These are phyloP conservation scores for Leccinum ochraceum DNA, from an alignment of 768 basidiomycete species.

Conservation along the genomic window DNA sequence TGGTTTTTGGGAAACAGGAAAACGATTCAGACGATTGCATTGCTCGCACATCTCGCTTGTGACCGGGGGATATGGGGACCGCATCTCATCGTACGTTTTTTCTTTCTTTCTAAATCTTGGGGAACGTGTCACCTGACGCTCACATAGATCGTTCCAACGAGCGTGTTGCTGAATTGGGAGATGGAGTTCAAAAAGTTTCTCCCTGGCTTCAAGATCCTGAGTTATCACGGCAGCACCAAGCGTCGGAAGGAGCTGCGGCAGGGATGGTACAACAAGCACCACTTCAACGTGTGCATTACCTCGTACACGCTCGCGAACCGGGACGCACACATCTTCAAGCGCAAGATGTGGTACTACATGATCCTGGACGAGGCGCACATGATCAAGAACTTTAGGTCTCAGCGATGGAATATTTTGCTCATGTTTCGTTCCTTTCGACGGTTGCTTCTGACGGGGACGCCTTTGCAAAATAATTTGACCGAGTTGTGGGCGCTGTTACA, in stretches of 20 bases:
- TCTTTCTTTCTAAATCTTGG: neutral
- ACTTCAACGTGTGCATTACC: conserved; percentile 94
- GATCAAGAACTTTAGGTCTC: conserved; percentile 96
- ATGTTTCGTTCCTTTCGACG: conserved; percentile 88
- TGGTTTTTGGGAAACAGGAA: conserved; percentile 49
- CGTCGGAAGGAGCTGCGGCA: conserved; percentile 87
- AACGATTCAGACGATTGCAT: conserved; percentile 95
- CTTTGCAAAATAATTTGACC: conserved; percentile 93
- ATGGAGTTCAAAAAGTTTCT: conserved; percentile 97
- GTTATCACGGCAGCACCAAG: conserved; percentile 89
- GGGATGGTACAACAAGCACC: conserved; percentile 87
- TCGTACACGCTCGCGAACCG: conserved; percentile 92
- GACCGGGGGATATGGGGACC: conserved; percentile 92
- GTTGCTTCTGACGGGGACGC: conserved; percentile 92
- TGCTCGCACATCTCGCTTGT: conserved; percentile 90
- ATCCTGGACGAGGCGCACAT: conserved; percentile 96
- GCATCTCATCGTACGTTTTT: conserved; percentile 69
- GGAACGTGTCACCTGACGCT: neutral
- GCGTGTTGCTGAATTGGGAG: conserved; percentile 94
- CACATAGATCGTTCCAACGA: conserved; percentile 79
- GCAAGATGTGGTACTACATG: conserved; percentile 95
- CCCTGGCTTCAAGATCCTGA: conserved; percentile 82
- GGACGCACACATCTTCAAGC: conserved; percentile 88
- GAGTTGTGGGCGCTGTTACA: conserved; percentile 96
- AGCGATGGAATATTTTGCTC: conserved; percentile 89